Evolutionary conservation across 2,329 filamentous ascomycete genomes (phyloP), one percentile per base, ranked within the genome.

Genomic region (Hirsutella minnesotensis): DNA sequence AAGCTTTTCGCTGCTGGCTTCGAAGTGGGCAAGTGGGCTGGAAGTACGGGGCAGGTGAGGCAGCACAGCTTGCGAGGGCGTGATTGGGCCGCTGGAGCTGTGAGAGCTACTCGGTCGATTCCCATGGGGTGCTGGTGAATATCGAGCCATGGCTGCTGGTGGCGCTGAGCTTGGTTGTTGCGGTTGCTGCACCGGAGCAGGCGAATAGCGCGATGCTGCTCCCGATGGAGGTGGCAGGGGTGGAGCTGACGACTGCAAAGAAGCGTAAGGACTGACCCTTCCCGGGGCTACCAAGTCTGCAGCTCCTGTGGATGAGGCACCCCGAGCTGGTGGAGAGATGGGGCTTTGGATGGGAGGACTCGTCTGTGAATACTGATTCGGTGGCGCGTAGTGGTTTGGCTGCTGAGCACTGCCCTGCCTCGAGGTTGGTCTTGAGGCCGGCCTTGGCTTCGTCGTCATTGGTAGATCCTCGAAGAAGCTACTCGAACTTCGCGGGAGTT

Each of bases 401-500:
- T 71, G 72, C 5, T 62, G 56, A 34, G 65, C 56, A 21, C 59
- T 62, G 50, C 68, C 70, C 22, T 75, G 72, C 43, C 77, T 70
- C 2, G 76, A 74, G 20, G 71, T 69, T 16, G 78, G 75, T 21
- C 77, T 70, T 2, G 76, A 74, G 20, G 71, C 68, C n/a, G 78
- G 75, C 22, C 81, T 74, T n/a, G 78, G 72, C 54, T 72, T 81
- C 4, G 74, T 62, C 2, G 72, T 61, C 41, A 82, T 60, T 1
- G 85, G 85, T 19, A 90, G 67, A 43, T 90, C 85, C 60, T 89
- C 85, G 50, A 88, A 90, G 58, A 90, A 90, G 51, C 73, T 78
- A 31, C 69, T 61, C 47, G 74, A 70, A 27, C 56, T 57, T 9
- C 56, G 59, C 44, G 60, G 54, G 44, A 61, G 49, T 38, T 61